Percentiles rank a stretch among this genome's conserved stretches.
Conservation (phyloP, 2,329 filamentous ascomycete species). For the Mycogone perniciosa region DNA sequence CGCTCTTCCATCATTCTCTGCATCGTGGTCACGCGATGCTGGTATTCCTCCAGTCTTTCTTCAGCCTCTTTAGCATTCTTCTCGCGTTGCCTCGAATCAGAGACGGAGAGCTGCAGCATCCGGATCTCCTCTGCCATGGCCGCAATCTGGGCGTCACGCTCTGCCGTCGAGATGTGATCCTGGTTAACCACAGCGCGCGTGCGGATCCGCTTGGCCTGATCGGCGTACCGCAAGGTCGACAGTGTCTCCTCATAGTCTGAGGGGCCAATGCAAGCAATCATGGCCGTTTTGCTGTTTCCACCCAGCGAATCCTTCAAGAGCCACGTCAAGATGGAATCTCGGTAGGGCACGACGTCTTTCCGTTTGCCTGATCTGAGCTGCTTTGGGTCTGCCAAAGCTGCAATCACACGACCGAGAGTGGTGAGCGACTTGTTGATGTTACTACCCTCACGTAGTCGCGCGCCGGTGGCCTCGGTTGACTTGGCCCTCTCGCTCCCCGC, state of each 20-base stretch:
- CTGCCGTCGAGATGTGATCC: constrained; percentile 83
- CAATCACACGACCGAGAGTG: constrained; percentile 91
- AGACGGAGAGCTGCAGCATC: constrained; percentile 68
- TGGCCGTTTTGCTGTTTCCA: constrained; percentile 96
- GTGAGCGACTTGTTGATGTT: constrained; percentile 99
- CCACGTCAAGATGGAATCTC: constrained; percentile 80
- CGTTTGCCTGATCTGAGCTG: constrained; percentile 49
- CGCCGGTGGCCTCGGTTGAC: constrained; percentile 88
- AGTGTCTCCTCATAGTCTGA: constrained; percentile 96
- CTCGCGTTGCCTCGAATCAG: constrained; percentile 59
- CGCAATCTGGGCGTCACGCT: constrained; percentile 87
- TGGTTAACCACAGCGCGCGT: constrained; percentile 94
- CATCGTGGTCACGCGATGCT: constrained; percentile 81
- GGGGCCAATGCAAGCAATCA: constrained; percentile 96
- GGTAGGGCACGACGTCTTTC: constrained; percentile 73
- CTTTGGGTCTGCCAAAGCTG: constrained; percentile 72
- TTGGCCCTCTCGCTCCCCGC: constrained; percentile 94
- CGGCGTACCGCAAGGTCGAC: constrained; percentile 90
- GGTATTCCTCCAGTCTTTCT: constrained; percentile 88
- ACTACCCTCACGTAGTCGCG: constrained; percentile 83
- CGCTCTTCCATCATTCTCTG: constrained; percentile 95
- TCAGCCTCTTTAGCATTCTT: constrained; percentile 72
- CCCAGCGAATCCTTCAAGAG: constrained; percentile 92
- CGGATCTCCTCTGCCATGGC: constrained; percentile 97
- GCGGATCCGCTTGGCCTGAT: constrained; percentile 95